A percentile compares a stretch with the other conserved stretches of the same genome.
phyloP scores from a whole-genome alignment of 768 basidiomycete species.

The Lentinula sp. region DNA sequence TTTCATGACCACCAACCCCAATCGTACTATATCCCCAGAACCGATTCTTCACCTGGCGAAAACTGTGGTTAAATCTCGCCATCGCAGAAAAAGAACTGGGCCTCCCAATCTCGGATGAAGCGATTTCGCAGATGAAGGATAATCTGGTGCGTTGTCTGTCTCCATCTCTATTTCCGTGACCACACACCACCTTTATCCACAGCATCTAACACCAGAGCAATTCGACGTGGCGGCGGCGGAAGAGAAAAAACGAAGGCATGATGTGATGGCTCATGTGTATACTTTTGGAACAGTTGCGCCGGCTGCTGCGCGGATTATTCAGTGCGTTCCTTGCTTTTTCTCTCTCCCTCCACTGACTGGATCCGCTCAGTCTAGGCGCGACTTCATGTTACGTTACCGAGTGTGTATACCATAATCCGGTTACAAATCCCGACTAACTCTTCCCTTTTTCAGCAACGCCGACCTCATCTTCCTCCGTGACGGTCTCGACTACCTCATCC shows the following conservation, averaged over 20 bases:
- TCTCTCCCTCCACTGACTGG: background rate
- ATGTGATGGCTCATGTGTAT: slow-evolving; percentile 99
- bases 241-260: slow-evolving; percentile 96
- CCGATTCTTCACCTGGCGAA: slow-evolving; percentile 92
- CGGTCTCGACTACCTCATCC: slow-evolving; percentile 77
- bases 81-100: slow-evolving; percentile 96
- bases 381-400: slow-evolving; percentile 99
- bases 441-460: slow-evolving; percentile 65
- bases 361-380: slow-evolving; percentile 66
- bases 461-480: slow-evolving; percentile 95
- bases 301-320: slow-evolving; percentile 93
- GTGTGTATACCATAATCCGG: slow-evolving; percentile 34
- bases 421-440: slow-evolving; percentile 1
- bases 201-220: slow-evolving; percentile 84
- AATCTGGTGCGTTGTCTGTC: slow-evolving; percentile 59
- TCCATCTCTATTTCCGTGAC: background rate
- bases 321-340: slow-evolving; percentile 41
- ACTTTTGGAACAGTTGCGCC: slow-evolving; percentile 93
- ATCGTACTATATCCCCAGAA: slow-evolving; percentile 44
- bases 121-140: slow-evolving; percentile 91
- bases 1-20: background rate
- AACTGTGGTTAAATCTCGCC: slow-evolving; percentile 94
- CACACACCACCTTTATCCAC: slow-evolving; percentile 1
- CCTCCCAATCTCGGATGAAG: slow-evolving; percentile 81
- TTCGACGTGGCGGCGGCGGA: slow-evolving; percentile 89